Conservation (phyloP, 163 green algal genomes). For the Chlamydomonas reinhardtii region DNA sequence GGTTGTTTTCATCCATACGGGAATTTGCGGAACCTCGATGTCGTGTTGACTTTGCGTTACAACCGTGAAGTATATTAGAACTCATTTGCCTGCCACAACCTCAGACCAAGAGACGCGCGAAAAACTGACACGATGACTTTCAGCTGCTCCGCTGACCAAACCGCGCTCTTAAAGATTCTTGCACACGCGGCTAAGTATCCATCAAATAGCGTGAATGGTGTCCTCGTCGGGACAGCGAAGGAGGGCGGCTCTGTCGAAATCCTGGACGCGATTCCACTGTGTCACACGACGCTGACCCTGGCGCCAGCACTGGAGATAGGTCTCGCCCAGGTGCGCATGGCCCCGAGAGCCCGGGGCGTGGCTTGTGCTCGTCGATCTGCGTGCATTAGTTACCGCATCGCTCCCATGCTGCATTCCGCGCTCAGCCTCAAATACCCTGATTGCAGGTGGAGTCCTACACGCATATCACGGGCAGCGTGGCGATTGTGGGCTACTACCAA, state of each 20-base stretch:
- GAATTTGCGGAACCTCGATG: no score
- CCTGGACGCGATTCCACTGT: slow-evolving; percentile 74
- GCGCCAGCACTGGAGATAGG: slow-evolving; percentile 74
- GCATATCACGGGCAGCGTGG: slow-evolving; percentile 31
- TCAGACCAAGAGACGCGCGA: no score
- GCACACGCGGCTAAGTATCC: slow-evolving; percentile 75
- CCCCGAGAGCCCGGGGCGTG: no score
- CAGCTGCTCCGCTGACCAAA: slow-evolving; percentile 10
- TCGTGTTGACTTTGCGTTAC: no score
- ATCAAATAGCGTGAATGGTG: slow-evolving; percentile 67
- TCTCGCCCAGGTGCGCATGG: slow-evolving; percentile 64
- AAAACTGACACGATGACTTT: not conserved
- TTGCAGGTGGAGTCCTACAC: slow-evolving; percentile 63
- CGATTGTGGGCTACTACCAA: slow-evolving; percentile 83
- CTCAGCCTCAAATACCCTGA: no score
- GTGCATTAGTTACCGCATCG: not conserved
- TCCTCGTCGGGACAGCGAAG: slow-evolving; percentile 63
- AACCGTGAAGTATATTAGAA: no score
- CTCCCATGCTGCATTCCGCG: no score
- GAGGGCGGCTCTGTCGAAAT: slow-evolving; percentile 36
- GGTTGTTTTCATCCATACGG: no score
- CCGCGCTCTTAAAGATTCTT: slow-evolving; percentile 65
- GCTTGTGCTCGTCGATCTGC: not conserved
- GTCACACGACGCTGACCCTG: slow-evolving; percentile 72
- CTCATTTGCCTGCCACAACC: no score